Conservation (phyloP, 306 rosid species). For the Clitoria ternatea region DNA sequence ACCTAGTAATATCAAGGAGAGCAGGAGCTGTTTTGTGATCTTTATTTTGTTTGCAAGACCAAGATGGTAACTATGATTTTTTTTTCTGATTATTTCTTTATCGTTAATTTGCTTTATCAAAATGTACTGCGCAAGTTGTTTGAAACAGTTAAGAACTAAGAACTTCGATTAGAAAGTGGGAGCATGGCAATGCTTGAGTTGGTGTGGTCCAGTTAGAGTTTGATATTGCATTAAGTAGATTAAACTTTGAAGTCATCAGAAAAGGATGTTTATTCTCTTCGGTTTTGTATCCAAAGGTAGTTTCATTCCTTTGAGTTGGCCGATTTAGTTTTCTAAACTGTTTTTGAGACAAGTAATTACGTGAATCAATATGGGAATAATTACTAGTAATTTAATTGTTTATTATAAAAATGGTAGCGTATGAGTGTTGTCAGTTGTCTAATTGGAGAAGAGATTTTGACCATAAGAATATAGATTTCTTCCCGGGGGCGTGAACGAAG, state of each 20-base stretch:
- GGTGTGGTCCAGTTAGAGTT: background rate
- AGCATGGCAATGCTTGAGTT: background rate
- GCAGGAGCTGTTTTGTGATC: conserved; percentile 13
- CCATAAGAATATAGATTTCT: too few relatives aligned
- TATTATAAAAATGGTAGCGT: too few relatives aligned
- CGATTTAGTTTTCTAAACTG: too few relatives aligned
- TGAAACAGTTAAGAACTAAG: background rate
- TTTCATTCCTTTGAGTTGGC: too few relatives aligned
- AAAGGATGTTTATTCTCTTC: too few relatives aligned
- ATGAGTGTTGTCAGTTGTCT: too few relatives aligned
- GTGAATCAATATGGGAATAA: too few relatives aligned
- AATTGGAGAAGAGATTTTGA: too few relatives aligned
- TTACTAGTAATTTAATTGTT: too few relatives aligned
- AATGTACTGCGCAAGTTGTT: background rate
- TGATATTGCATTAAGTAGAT: background rate
- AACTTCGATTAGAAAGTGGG: background rate
- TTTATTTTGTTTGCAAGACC: conserved; percentile 21
- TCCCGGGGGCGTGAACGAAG: too few relatives aligned
- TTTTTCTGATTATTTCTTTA: background rate
- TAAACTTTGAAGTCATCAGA: background rate
- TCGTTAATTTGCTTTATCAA: background rate
- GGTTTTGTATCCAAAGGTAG: too few relatives aligned
- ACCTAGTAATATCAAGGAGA: background rate
- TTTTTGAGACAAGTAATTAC: too few relatives aligned
- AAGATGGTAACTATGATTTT: conserved; percentile 3